Percentiles rank a stretch among this genome's conserved stretches.
phyloP scores from a whole-genome alignment of 129 eudicot genomes.

The Chrysanthemum seticuspe region DNA sequence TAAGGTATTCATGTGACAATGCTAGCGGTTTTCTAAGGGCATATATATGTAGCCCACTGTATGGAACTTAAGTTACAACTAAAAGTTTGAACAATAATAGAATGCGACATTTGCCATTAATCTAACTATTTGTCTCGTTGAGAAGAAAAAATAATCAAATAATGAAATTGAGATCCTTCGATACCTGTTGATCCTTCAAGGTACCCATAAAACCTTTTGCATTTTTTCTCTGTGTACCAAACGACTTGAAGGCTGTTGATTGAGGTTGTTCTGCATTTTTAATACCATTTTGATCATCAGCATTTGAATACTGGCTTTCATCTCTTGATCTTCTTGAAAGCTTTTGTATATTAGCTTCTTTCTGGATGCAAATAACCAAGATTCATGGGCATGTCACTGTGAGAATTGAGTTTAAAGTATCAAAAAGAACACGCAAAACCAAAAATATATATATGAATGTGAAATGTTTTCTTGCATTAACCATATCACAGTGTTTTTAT shows the following conservation, averaged over 20 bases:
- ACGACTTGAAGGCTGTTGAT: slow-evolving; percentile 52
- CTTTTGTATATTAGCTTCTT: slow-evolving; percentile 48
- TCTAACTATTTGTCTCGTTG: background rate
- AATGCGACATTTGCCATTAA: slow-evolving; percentile 11
- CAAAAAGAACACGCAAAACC: slow-evolving; percentile 20
- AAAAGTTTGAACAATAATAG: background rate
- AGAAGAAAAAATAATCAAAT: background rate
- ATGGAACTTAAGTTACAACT: slow-evolving; percentile 4
- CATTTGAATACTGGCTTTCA: slow-evolving; percentile 39
- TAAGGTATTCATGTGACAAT: background rate
- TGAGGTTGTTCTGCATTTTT: slow-evolving; percentile 48
- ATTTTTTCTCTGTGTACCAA: slow-evolving; percentile 57
- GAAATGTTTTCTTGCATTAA: background rate
- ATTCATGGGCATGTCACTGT: slow-evolving; percentile 13
- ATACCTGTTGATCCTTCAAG: slow-evolving; percentile 78
- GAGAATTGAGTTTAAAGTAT: background rate
- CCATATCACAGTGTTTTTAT: slow-evolving; percentile 3
- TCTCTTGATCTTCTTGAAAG: slow-evolving; percentile 50
- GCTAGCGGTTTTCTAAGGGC: background rate
- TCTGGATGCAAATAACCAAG: slow-evolving; percentile 36
- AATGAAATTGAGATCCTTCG: background rate
- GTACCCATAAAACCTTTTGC: slow-evolving; percentile 52
- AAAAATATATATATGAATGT: background rate
- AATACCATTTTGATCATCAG: slow-evolving; percentile 39
- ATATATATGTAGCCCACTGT: background rate